A percentile compares a stretch with the other conserved stretches of the same genome.
phyloP scores from a whole-genome alignment of 352 stramenopile species.

The Globisporangium carolinianum region DNA sequence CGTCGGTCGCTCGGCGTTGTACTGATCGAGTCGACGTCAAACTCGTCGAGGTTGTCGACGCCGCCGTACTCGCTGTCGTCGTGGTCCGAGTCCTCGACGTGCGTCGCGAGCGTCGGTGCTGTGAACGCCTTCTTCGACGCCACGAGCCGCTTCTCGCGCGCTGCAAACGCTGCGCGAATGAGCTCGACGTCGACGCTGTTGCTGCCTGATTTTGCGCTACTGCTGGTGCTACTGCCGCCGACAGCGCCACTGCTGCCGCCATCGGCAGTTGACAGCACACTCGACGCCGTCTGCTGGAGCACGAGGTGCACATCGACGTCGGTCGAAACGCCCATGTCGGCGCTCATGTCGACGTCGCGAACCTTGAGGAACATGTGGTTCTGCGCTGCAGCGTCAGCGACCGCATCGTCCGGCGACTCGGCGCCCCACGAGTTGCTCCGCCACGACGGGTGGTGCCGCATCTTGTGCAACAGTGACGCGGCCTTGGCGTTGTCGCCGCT shows the following conservation, averaged over 20 bases:
- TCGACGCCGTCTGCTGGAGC: conserved; percentile 46
- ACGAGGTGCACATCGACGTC: conserved; percentile 69
- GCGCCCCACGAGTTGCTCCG: conserved; percentile 79
- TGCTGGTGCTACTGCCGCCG: background rate
- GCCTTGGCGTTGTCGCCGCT: conserved; percentile 26
- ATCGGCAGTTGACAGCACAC: conserved; percentile 1
- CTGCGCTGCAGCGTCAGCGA: conserved; percentile 30
- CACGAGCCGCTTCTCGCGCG: conserved; percentile 47
- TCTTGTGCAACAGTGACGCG: conserved; percentile 51
- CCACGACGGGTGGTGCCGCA: conserved; percentile 75
- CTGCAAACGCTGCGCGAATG: conserved; percentile 54
- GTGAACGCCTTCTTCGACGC: conserved; percentile 39
- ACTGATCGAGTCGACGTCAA: conserved; percentile 63
- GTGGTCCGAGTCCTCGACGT: conserved; percentile 28
- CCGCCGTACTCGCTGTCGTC: conserved; percentile 34
- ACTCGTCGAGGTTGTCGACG: conserved; percentile 74
- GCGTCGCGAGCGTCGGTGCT: conserved; percentile 26
- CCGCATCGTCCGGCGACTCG: conserved; percentile 30
- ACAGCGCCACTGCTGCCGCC: background rate
- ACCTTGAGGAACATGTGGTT: conserved; percentile 77
- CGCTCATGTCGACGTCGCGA: conserved; percentile 54
- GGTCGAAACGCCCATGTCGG: conserved; percentile 39
- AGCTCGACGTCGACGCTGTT: conserved; percentile 27
- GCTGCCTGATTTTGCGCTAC: conserved; percentile 19
- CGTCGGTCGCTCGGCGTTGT: conserved; percentile 28